Base-by-base conservation (phyloP, 352 stramenopile genomes). In the Synura sp. region DNA sequence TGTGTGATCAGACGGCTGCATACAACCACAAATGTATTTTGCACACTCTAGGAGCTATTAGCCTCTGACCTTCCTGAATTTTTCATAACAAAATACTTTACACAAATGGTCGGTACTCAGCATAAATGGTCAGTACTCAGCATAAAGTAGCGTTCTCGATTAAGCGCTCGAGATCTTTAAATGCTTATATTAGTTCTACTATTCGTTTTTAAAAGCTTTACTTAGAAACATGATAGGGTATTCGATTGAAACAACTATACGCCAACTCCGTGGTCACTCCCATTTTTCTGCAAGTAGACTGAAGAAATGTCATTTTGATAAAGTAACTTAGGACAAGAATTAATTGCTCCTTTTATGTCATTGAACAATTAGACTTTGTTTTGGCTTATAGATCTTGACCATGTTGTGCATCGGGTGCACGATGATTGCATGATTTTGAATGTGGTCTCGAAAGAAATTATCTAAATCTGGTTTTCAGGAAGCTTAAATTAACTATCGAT, bases 241-340 rank as follows among this genome's bases (percentile, higher is more conserved):
- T 2, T 71, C 25, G 33, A 5, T 44, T 75, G 60, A 17, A 36
- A 42, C 31, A 75, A 75, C 9, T 75, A 49, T 75, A 34, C 60
- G 25, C 60, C 60, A 53, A 75, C 49, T 53, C 60, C 60, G 25
- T 53, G 31, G 15, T 53, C 34, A 17, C 32, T 53, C 2, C 32
- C 60, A 25, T 75, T 34, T 7, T 31, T 75, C 31, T 75, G 2
- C 3, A 75, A n/a, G 33, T 34, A 75, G 19, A 75, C 4, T 2
- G 27, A 4, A 49, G 27, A 14, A 73, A 31, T 4, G 4, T 75
- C 60, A 75, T 75, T 34, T 34, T 53, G 3, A 34, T 53, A 75
- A 34, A 75, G 49, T 12, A 75, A 34, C 3, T 7, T 53, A 12
- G 31, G 60, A 53, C 60, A 75, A 42, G 7, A 15, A 53, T 14